Evolutionary conservation across 1,139 yeast species (phyloP).

Genomic region (Kurtzmaniella quercitrusa): DNA sequence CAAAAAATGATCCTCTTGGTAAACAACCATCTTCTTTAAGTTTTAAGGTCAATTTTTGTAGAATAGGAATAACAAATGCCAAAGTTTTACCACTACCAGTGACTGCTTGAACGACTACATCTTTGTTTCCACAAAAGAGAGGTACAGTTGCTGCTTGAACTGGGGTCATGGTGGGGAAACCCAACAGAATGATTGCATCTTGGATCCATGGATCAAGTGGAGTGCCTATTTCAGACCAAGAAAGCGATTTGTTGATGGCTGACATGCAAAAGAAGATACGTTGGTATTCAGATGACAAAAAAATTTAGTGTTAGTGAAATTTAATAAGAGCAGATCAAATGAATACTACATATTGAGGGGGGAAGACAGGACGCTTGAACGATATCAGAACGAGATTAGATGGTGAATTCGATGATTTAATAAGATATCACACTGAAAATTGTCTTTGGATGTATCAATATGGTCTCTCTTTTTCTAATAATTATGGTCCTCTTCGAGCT

Average conservation of each 20-base stretch:
- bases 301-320: neutral
- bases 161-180: constrained; percentile 86
- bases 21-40: constrained; percentile 21
- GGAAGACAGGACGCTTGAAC: no score
- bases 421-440: no score
- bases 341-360: no score
- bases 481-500: neutral
- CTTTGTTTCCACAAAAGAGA: constrained; percentile 79
- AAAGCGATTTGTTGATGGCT: constrained; percentile 30
- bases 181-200: constrained; percentile 69
- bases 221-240: constrained; percentile 33
- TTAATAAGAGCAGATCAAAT: neutral
- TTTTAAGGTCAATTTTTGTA: constrained; percentile 53
- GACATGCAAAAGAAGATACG: no score
- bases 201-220: constrained; percentile 41
- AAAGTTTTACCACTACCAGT: constrained; percentile 97
- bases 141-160: constrained; percentile 97
- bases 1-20: constrained; percentile 63
- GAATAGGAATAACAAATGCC: constrained; percentile 78
- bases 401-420: no score
- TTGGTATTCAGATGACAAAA: no score
- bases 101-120: constrained; percentile 94
- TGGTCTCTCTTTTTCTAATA: neutral
- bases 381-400: no score
- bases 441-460: no score